These are phyloP conservation scores for Candida oleophila DNA, from an alignment of 805 yeast species.

Conservation along the genomic window DNA sequence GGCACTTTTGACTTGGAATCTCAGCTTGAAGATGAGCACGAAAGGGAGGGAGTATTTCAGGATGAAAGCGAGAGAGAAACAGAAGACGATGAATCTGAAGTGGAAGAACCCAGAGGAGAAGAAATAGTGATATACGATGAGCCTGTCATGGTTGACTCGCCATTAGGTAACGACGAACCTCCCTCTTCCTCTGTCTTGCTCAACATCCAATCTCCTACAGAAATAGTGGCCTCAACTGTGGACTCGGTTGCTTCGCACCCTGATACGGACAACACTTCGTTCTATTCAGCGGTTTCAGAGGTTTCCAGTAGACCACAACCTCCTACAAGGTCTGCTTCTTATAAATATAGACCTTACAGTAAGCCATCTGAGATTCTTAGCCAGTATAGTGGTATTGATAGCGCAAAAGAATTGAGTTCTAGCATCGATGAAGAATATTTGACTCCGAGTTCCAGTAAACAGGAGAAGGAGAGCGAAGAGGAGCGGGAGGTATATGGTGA, in stretches of 20 bases:
- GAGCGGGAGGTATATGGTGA: background rate
- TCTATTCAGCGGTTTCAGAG: slow-evolving; percentile 12
- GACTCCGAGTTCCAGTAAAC: background rate
- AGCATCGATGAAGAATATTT: slow-evolving; percentile 16
- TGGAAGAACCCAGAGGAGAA: background rate
- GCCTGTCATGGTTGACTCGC: slow-evolving; percentile 1
- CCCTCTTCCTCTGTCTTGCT: background rate
- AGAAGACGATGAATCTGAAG: background rate
- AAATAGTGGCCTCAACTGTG: background rate
- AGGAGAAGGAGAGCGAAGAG: background rate
- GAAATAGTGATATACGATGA: background rate
- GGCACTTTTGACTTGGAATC: slow-evolving; percentile 13
- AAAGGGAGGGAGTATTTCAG: slow-evolving; percentile 1
- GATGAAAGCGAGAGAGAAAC: background rate
- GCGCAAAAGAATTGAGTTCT: slow-evolving; percentile 13
- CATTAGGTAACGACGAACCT: background rate
- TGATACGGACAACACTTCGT: slow-evolving; percentile 9
- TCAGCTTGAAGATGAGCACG: slow-evolving; percentile 1
- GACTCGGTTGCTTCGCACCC: background rate
- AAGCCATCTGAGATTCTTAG: slow-evolving; percentile 27
- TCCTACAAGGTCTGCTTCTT: slow-evolving; percentile 7
- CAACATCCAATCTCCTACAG: background rate
- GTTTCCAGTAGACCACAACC: background rate
- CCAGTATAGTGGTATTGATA: slow-evolving; percentile 8
- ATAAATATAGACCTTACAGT: slow-evolving; percentile 9